Conservation (phyloP, 257 asterid species). For the Cinchona pubescens region DNA sequence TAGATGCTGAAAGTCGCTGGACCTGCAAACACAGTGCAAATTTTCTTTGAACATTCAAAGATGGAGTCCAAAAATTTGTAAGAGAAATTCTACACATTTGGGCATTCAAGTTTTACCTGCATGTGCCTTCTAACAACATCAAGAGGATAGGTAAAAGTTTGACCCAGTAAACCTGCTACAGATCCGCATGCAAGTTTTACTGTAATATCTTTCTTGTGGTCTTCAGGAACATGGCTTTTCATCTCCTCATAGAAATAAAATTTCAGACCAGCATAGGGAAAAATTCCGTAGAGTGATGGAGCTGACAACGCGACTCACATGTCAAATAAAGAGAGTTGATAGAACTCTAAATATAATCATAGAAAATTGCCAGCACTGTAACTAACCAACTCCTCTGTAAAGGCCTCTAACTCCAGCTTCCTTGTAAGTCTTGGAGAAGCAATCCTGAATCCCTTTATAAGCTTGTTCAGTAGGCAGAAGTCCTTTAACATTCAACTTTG, state of each 20-base stretch:
- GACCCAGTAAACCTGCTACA: slow-evolving; percentile 87
- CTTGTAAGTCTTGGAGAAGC: slow-evolving; percentile 77
- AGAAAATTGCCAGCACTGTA: neutral
- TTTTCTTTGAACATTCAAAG: neutral
- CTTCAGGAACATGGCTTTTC: slow-evolving; percentile 74
- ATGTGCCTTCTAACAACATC: slow-evolving; percentile 92
- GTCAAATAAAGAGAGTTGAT: slow-evolving; percentile 15
- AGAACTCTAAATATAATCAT: slow-evolving; percentile 1
- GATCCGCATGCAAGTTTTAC: slow-evolving; percentile 93
- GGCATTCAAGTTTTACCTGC: slow-evolving; percentile 58
- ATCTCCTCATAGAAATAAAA: slow-evolving; percentile 90
- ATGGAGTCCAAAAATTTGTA: neutral
- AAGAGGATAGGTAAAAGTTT: slow-evolving; percentile 92
- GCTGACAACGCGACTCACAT: slow-evolving; percentile 39
- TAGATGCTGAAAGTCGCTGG: slow-evolving; percentile 53
- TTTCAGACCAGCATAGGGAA: slow-evolving; percentile 92
- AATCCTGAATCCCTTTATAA: slow-evolving; percentile 72
- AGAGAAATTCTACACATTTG: neutral
- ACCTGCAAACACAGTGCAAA: slow-evolving; percentile 42
- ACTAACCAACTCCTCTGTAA: slow-evolving; percentile 88
- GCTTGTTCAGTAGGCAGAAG: slow-evolving; percentile 41
- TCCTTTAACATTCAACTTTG: slow-evolving; percentile 40
- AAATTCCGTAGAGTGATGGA: slow-evolving; percentile 88
- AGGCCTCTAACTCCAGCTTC: slow-evolving; percentile 83
- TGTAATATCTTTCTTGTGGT: slow-evolving; percentile 63